Conservation (phyloP, 441 rosid genomes). For the Populus hybrid region DNA sequence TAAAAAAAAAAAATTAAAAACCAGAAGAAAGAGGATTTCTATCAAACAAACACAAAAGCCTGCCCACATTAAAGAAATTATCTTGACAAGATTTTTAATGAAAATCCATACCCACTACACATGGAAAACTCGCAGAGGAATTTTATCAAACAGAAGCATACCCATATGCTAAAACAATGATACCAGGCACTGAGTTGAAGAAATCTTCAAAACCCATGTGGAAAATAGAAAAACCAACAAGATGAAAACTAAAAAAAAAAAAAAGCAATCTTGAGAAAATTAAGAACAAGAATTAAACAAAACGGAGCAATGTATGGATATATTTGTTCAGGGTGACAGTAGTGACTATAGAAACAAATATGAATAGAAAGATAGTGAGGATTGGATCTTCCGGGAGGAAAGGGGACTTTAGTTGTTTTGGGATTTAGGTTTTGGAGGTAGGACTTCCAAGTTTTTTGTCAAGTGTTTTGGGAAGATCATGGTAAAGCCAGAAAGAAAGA, state of each 20-base stretch:
- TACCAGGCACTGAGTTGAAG: neutral
- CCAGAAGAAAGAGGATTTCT: neutral
- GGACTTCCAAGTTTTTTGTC: too few species aligned
- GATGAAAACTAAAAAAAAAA: neutral
- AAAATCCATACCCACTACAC: neutral
- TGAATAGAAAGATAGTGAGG: neutral
- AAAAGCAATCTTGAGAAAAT: neutral
- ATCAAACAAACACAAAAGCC: neutral
- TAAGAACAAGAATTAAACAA: neutral
- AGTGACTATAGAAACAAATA: neutral
- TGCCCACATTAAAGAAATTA: neutral
- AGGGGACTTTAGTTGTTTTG: neutral
- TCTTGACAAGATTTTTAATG: neutral
- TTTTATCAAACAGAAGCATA: slow-evolving; percentile 12
- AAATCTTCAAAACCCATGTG: neutral
- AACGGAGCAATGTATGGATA: neutral
- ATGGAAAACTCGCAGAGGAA: neutral
- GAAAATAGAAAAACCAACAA: neutral
- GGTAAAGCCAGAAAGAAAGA: neutral
- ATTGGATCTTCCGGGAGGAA: neutral
- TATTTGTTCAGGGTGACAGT: neutral
- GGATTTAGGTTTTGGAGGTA: neutral
- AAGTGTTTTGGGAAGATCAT: neutral
- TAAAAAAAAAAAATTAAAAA: neutral
- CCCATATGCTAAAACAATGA: neutral